Evolutionary conservation across 228 moss, liverwort and hornwort species (phyloP).

Genomic region (Sphagnum magellanicum): DNA sequence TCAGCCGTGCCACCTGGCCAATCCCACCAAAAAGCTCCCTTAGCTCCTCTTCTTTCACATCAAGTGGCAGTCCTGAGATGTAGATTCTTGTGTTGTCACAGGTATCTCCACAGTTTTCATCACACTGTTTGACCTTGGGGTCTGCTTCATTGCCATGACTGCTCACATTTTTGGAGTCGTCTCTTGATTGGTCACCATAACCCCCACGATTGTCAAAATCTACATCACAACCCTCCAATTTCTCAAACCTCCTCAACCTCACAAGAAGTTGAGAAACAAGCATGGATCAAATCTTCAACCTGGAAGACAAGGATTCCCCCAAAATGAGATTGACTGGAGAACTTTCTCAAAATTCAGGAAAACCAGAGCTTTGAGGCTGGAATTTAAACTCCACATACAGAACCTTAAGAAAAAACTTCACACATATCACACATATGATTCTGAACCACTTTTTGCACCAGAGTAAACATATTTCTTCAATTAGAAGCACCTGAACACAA

Average conservation of each 20-base stretch:
- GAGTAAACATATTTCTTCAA: too few species aligned
- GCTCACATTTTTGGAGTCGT: slow-evolving; percentile 51
- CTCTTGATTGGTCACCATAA: slow-evolving; percentile 51
- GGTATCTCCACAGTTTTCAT: slow-evolving; percentile 82
- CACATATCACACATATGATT: too few species aligned
- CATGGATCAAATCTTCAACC: too few species aligned
- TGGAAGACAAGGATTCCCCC: too few species aligned
- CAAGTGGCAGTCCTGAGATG: slow-evolving; percentile 79
- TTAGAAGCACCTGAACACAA: too few species aligned
- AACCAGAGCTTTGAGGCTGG: too few species aligned
- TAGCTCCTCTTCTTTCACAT: slow-evolving; percentile 79
- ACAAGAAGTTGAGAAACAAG: too few species aligned
- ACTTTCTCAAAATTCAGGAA: too few species aligned
- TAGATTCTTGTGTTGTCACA: slow-evolving; percentile 98
- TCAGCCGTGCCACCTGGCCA: slow-evolving; percentile 95
- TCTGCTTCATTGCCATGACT: slow-evolving; percentile 51
- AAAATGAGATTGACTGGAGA: too few species aligned
- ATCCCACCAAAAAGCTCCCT: slow-evolving; percentile 92
- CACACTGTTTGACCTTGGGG: slow-evolving; percentile 87
- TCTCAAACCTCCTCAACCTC: slow-evolving; percentile 7
- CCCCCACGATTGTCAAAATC: slow-evolving; percentile 31
- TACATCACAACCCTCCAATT: slow-evolving; percentile 11
- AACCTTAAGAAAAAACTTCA: too few species aligned
- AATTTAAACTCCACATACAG: too few species aligned
- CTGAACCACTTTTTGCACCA: too few species aligned